Conservation (phyloP, 495 filamentous ascomycete genomes). For the Talaromyces wortmannii region DNA sequence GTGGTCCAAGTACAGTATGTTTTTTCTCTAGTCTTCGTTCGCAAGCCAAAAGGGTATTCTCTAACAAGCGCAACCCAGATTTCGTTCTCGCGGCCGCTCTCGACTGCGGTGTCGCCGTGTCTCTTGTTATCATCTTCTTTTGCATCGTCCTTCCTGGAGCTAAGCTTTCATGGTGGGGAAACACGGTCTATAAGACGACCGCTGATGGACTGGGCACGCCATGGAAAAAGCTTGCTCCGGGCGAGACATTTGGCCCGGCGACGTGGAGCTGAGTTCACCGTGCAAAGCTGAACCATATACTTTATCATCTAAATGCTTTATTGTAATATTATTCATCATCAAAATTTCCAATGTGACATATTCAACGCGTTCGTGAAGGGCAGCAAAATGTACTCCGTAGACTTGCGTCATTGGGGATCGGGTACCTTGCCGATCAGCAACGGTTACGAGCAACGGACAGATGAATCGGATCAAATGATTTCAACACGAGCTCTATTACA, state of each 20-base stretch:
- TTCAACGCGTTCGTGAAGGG: too few species aligned
- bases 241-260: constrained; percentile 53
- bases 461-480: too few species aligned
- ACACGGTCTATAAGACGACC: constrained; percentile 41
- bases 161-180: constrained; percentile 62
- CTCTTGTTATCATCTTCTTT: constrained; percentile 59
- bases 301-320: too few species aligned
- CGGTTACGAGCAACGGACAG: too few species aligned
- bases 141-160: constrained; percentile 61
- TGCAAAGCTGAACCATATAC: too few species aligned
- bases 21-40: constrained; percentile 36
- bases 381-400: background rate
- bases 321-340: background rate
- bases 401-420: background rate
- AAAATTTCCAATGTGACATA: background rate
- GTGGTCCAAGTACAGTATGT: constrained; percentile 54
- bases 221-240: constrained; percentile 28
- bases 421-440: background rate
- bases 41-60: constrained; percentile 22
- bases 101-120: constrained; percentile 55
- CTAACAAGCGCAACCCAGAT: constrained; percentile 45
- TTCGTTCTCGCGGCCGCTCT: constrained; percentile 56
- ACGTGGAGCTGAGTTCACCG: constrained; percentile 26
- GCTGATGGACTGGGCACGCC: constrained; percentile 41
- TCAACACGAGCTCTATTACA: too few species aligned